phyloP scores from a whole-genome alignment of 2,329 filamentous ascomycete genomes.

The Trichoderma breve region DNA sequence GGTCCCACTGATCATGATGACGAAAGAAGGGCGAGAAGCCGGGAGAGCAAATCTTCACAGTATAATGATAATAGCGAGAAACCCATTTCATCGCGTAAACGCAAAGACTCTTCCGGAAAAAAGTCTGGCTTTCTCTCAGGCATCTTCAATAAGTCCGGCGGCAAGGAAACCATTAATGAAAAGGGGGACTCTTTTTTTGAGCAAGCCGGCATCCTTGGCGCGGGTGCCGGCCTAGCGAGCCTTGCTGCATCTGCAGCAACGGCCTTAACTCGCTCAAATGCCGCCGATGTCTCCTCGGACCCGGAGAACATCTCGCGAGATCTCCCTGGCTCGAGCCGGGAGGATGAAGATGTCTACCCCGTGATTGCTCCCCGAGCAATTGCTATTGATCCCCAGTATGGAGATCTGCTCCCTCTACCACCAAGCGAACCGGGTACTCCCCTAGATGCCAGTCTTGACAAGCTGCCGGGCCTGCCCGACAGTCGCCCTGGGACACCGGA shows the following conservation, averaged over 20 bases:
- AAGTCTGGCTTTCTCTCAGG: conserved; percentile 47
- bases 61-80: conserved; percentile 46
- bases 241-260: conserved; percentile 44
- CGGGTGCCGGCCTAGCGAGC: conserved; percentile 63
- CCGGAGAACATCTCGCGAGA: conserved; percentile 35
- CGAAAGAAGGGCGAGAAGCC: conserved; percentile 35
- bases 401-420: conserved; percentile 62
- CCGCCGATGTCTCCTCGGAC: conserved; percentile 44
- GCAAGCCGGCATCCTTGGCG: conserved; percentile 69
- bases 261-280: conserved; percentile 43
- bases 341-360: conserved; percentile 48
- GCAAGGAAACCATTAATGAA: conserved; percentile 30
- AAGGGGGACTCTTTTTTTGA: conserved; percentile 65
- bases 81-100: conserved; percentile 41
- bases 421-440: conserved; percentile 58
- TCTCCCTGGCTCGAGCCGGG: conserved; percentile 26
- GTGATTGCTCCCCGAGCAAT: conserved; percentile 58
- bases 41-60: conserved; percentile 24
- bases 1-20: conserved; percentile 43
- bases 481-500: conserved; percentile 59
- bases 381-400: conserved; percentile 65
- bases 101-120: conserved; percentile 40
- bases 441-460: conserved; percentile 30
- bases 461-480: conserved; percentile 56
- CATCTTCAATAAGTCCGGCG: conserved; percentile 47